Evolutionary conservation across 2,329 filamentous ascomycete species (phyloP), one percentile per base, ranked within the genome.

Genomic region (Rutstroemia sp.): DNA sequence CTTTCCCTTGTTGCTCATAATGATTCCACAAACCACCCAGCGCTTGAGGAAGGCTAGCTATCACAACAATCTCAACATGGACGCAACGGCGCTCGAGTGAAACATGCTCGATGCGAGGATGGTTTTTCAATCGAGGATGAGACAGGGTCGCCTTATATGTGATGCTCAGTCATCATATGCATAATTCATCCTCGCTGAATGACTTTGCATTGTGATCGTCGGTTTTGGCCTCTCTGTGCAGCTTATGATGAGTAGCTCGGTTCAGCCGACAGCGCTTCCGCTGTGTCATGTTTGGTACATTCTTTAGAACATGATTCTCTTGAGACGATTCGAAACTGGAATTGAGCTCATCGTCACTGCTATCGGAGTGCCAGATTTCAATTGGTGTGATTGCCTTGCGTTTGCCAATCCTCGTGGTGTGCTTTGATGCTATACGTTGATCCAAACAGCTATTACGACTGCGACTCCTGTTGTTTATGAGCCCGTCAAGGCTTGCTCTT

Each of bases 271-370:
- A 25, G n/a, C n/a, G 45, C 19, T 21, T 12, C 49, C 23, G 25
- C 9, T n/a, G 23, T 19, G 41, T 52, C 19, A 47, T 53, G 21
- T 57, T 62, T 52, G 56, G 62, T 39, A 65, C 50, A 41, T 63
- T 61, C 46, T 47, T 44, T 41, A 65, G 51, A 25, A 51, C 42
- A 34, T 39, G 39, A 45, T 56, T 52, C 4, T 55, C 42, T 38
- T 61, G 56, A 49, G 59, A 62, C 47, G 61, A 64, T 46, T 34
- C 54, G 34, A 63, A 63, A 49, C 62, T 41, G 30, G 12, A 49
- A 37, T 41, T 68, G 9, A 69, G 59, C 50, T 68, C 67, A 52
- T 69, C 67, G 56, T 69, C 66, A 52, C 67, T 68, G 8, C 64
- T 64, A 38, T 67, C 62, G 34, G 61, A 62, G 18, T 63, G 18